Conservation (phyloP, 177 flowering plant genomes). For the Tripterygium wilfordii region DNA sequence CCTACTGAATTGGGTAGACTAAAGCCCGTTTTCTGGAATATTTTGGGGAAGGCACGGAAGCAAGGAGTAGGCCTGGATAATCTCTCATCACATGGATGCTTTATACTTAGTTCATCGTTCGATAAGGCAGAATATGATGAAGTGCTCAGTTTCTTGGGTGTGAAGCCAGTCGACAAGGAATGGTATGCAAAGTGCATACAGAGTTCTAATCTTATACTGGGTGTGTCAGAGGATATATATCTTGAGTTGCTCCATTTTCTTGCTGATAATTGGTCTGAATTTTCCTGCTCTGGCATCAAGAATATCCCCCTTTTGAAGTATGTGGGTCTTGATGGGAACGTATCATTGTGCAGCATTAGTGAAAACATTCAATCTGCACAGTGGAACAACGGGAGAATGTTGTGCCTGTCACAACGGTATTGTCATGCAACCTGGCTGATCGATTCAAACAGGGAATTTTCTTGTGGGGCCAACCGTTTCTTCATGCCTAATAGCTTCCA, state of each 20-base stretch:
- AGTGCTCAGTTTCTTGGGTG: slow-evolving; percentile 41
- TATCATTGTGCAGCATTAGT: slow-evolving; percentile 19
- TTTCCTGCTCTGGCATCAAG: slow-evolving; percentile 23
- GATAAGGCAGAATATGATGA: slow-evolving; percentile 31
- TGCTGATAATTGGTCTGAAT: slow-evolving; percentile 38
- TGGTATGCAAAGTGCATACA: slow-evolving; percentile 68
- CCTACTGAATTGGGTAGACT: slow-evolving; percentile 50
- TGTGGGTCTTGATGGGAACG: slow-evolving; percentile 20
- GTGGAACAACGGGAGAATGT: background rate
- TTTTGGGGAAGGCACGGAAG: slow-evolving; percentile 33
- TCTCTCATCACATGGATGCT: slow-evolving; percentile 56
- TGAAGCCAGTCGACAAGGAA: slow-evolving; percentile 26
- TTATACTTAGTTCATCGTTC: slow-evolving; percentile 40
- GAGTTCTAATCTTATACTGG: slow-evolving; percentile 44
- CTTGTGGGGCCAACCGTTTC: slow-evolving; percentile 6
- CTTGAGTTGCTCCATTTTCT: slow-evolving; percentile 47
- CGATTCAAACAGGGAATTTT: slow-evolving; percentile 46
- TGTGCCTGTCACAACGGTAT: slow-evolving; percentile 11
- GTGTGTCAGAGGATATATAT: slow-evolving; percentile 47
- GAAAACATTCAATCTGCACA: slow-evolving; percentile 6
- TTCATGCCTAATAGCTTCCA: slow-evolving; percentile 41
- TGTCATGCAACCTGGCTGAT: slow-evolving; percentile 39
- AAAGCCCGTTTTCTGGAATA: slow-evolving; percentile 35
- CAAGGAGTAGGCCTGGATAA: slow-evolving; percentile 42
- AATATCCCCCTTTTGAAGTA: slow-evolving; percentile 40